phyloP scores from a whole-genome alignment of 257 asterid species.

The Dorcoceras hygrometricum region DNA sequence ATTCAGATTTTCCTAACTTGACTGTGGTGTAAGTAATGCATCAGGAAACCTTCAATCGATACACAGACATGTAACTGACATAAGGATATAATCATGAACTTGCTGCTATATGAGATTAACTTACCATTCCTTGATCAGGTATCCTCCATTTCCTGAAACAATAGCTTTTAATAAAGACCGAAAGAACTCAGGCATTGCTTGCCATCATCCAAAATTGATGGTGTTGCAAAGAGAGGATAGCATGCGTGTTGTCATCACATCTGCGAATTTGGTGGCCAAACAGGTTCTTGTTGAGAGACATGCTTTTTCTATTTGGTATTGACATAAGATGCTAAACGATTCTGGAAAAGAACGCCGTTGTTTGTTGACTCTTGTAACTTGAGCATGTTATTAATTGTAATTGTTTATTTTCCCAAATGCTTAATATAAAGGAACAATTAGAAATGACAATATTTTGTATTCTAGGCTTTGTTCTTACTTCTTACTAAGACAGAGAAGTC shows the following conservation, averaged over 20 bases:
- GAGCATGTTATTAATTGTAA: background rate
- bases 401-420: background rate
- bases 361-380: background rate
- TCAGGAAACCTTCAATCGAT: conserved; percentile 9
- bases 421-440: background rate
- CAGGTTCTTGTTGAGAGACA: conserved; percentile 53
- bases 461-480: conserved; percentile 14
- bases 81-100: conserved; percentile 14
- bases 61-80: background rate
- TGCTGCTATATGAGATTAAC: conserved; percentile 23
- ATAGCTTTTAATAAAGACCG: conserved; percentile 87
- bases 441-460: conserved; percentile 12
- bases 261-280: conserved; percentile 83
- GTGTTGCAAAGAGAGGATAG: conserved; percentile 75
- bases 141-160: conserved; percentile 83
- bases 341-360: conserved; percentile 8
- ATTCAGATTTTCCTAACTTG: conserved; percentile 64
- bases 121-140: conserved; percentile 42
- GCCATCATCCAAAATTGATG: conserved; percentile 88
- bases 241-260: conserved; percentile 74
- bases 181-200: conserved; percentile 75
- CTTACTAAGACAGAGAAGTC: conserved; percentile 7
- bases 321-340: background rate
- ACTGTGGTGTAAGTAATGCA: conserved; percentile 62
- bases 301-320: conserved; percentile 12